These are phyloP conservation scores for Cardamine occulta DNA, from an alignment of 345 rosid genomes.

Conservation along the genomic window DNA sequence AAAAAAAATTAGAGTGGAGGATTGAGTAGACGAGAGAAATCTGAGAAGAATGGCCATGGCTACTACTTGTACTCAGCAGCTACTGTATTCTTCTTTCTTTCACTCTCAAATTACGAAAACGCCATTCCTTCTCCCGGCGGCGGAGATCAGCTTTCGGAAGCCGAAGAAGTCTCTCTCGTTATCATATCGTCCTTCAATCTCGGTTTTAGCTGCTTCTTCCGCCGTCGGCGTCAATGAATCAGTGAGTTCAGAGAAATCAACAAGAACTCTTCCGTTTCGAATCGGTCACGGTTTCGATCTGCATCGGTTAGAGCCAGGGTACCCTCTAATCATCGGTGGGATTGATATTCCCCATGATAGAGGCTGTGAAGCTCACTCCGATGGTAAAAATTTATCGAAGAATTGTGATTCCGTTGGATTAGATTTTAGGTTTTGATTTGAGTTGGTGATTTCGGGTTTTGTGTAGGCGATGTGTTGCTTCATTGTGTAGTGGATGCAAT, in stretches of 20 bases:
- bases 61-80: constrained; percentile 45
- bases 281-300: constrained; percentile 98
- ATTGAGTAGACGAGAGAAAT: constrained; percentile 23
- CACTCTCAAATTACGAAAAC: constrained; percentile 35
- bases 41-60: constrained; percentile 54
- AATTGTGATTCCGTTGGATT: not conserved
- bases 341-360: constrained; percentile 87
- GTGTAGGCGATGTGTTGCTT: constrained; percentile 95
- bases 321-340: constrained; percentile 94
- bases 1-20: not conserved
- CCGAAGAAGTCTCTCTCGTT: constrained; percentile 33
- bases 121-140: constrained; percentile 20
- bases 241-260: constrained; percentile 45
- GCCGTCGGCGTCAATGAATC: constrained; percentile 55
- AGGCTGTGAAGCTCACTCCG: constrained; percentile 99
- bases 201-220: constrained; percentile 50
- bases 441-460: not conserved
- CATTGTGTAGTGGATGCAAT: constrained; percentile 99
- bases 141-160: constrained; percentile 12
- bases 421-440: not conserved
- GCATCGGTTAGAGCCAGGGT: constrained; percentile 90
- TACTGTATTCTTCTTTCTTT: constrained; percentile 26
- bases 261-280: constrained; percentile 76
- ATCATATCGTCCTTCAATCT: constrained; percentile 35
- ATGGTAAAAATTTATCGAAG: constrained; percentile 54